Conservation (phyloP, 805 yeast genomes). For the Jamesozyma rosinii region DNA sequence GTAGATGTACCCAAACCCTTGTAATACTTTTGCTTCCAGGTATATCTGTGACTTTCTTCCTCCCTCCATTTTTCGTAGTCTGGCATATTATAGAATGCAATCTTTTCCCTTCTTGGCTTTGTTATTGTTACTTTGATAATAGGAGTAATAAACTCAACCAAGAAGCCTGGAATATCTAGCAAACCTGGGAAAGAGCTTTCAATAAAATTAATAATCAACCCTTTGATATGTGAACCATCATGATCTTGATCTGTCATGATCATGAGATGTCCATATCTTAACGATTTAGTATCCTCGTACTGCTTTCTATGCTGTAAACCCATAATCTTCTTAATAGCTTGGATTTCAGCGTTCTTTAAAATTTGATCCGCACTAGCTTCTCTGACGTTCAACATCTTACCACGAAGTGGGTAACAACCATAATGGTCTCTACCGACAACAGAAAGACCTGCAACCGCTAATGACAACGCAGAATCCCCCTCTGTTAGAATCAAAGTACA, state of each 20-base stretch:
- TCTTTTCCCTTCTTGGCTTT: constrained; percentile 47
- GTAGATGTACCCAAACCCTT: constrained; percentile 97
- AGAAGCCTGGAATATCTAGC: constrained; percentile 79
- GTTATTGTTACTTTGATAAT: constrained; percentile 82
- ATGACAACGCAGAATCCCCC: constrained; percentile 90
- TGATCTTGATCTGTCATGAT: constrained; percentile 99
- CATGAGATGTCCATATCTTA: constrained; percentile 95
- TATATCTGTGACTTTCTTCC: constrained; percentile 57
- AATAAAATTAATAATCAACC: constrained; percentile 83
- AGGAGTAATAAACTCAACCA: constrained; percentile 91
- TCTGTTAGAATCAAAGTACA: constrained; percentile 92
- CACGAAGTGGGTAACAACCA: constrained; percentile 92
- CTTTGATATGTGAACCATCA: constrained; percentile 97
- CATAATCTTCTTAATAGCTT: constrained; percentile 88
- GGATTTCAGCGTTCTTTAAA: constrained; percentile 85
- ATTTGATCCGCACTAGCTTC: constrained; percentile 97
- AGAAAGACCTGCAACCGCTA: constrained; percentile 87
- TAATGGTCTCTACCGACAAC: constrained; percentile 92
- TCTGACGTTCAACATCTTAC: constrained; percentile 89
- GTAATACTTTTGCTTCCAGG: constrained; percentile 91
- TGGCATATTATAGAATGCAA: constrained; percentile 88
- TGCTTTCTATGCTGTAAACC: constrained; percentile 88
- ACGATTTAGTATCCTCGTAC: constrained; percentile 60
- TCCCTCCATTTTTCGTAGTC: constrained; percentile 93
- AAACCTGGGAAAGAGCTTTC: constrained; percentile 93